A percentile compares a stretch with the other conserved stretches of the same genome.
Evolutionary conservation across 2,329 filamentous ascomycete genomes (phyloP).

Genomic region (Pseudocercospora eumusae): DNA sequence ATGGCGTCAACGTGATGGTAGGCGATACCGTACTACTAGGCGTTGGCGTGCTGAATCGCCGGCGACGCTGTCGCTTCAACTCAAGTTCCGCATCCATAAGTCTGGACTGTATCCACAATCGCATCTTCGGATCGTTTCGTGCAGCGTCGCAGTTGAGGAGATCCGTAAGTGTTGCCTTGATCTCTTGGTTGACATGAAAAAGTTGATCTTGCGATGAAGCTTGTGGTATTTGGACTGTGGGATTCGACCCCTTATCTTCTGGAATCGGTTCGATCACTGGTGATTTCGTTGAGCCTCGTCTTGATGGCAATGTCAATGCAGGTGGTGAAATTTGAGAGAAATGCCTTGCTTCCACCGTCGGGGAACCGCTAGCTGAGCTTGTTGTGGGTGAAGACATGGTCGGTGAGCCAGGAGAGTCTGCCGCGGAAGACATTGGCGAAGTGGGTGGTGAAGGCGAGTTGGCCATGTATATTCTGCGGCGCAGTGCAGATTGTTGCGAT

Average conservation of each 20-base stretch:
- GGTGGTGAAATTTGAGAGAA: slow-evolving; percentile 37
- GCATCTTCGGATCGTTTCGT: slow-evolving; percentile 48
- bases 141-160: slow-evolving; percentile 57
- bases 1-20: slow-evolving; percentile 20
- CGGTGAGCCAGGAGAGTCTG: slow-evolving; percentile 17
- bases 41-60: slow-evolving; percentile 24
- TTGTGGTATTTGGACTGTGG: slow-evolving; percentile 17
- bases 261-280: slow-evolving; percentile 31
- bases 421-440: background rate
- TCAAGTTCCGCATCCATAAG: slow-evolving; percentile 58
- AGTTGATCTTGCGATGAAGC: slow-evolving; percentile 41
- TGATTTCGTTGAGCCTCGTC: slow-evolving; percentile 18
- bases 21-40: too few relatives aligned
- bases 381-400: slow-evolving; percentile 31
- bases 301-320: slow-evolving; percentile 26
- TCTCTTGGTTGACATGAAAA: slow-evolving; percentile 54
- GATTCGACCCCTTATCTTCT: slow-evolving; percentile 23
- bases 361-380: slow-evolving; percentile 30
- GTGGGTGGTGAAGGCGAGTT: slow-evolving; percentile 33
- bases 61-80: slow-evolving; percentile 44
- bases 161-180: slow-evolving; percentile 57
- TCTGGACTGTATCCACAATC: slow-evolving; percentile 54
- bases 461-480: background rate
- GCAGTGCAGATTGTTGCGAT: background rate
- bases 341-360: slow-evolving; percentile 21